These are phyloP conservation scores for Colletotrichum sp. DNA, from an alignment of 2,329 filamentous ascomycete species.

Conservation along the genomic window DNA sequence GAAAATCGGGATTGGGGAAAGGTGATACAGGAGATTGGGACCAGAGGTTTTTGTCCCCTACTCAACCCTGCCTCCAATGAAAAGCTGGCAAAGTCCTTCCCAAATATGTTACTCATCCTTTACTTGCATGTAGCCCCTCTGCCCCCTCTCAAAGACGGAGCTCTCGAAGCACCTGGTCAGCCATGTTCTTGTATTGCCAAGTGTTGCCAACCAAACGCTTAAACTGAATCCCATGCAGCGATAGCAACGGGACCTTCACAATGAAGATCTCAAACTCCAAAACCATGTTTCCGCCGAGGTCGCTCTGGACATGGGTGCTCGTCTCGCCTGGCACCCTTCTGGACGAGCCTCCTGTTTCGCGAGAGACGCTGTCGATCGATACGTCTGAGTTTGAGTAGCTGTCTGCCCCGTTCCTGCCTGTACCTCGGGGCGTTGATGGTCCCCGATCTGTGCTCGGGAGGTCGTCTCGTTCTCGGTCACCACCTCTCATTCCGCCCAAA, in stretches of 20 bases:
- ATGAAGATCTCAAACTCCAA: slow-evolving; percentile 96
- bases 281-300: slow-evolving; percentile 82
- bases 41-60: background rate
- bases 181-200: slow-evolving; percentile 99
- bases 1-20: background rate
- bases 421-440: slow-evolving; percentile 45
- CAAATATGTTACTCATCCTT: background rate
- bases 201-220: slow-evolving; percentile 95
- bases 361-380: slow-evolving; percentile 75
- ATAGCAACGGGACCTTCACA: slow-evolving; percentile 93
- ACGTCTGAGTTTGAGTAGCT: slow-evolving; percentile 88
- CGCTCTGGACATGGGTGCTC: slow-evolving; percentile 88
- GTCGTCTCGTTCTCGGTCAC: slow-evolving; percentile 73
- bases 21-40: background rate
- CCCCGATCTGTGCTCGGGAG: slow-evolving; percentile 60
- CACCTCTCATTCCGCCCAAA: slow-evolving; percentile 70
- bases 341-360: slow-evolving; percentile 54
- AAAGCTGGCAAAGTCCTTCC: background rate
- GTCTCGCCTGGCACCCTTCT: slow-evolving; percentile 80
- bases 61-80: background rate
- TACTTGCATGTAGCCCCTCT: background rate
- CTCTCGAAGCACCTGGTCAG: slow-evolving; percentile 89
- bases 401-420: slow-evolving; percentile 58
- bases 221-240: slow-evolving; percentile 95
- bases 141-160: slow-evolving; percentile 67